Base-by-base conservation (phyloP, 2,329 filamentous ascomycete species). In the Aspergillus fumigatus region DNA sequence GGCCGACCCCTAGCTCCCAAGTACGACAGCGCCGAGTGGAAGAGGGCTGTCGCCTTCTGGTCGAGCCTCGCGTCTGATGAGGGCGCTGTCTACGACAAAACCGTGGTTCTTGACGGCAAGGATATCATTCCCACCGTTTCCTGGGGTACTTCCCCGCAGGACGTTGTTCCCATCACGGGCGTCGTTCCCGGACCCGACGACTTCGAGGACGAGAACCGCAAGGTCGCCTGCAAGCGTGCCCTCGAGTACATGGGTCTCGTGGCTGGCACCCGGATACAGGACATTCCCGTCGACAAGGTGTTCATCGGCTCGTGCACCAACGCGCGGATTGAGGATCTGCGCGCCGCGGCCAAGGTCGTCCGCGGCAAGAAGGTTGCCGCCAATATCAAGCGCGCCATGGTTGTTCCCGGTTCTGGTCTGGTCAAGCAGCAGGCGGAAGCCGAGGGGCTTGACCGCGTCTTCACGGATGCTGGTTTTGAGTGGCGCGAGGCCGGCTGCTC, bases 251-350 rank as follows among this genome's bases (percentile, higher is more conserved):
- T 99, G 94, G 94, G 94, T 38, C 82, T 99, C 53, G 88, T 83
- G 5, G 80, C 93, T 25, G 92, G 92, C 55, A 96, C 89, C 0
- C 88, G 84, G 8, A 94, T 99, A 87, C 85, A 96, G 73, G 92
- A 97, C n/a, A 88, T 99, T 63, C 77, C 81, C 27, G 78, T 97
- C 53, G 94, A 99, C 82, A 97, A 97, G 81, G 87, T 97, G 63
- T 99, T 97, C 73, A 97, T 97, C 66, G 94, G 94, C 48, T 96
- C 92, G 10, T 99, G 94, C 84, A 99, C 94, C 40, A 99, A 99
- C 74, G 90, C 93, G 14, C 86, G 94, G 69, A 97, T 99, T 62
- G 94, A 97, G 77, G 94, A 99, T 80, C 80, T 99, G 62, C 86
- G 93, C 43, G 89, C 89, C 29, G 94, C 93, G 9, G 91, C 94